These are phyloP conservation scores for Plicaturopsis crispa DNA, from an alignment of 768 basidiomycete genomes.

Conservation along the genomic window DNA sequence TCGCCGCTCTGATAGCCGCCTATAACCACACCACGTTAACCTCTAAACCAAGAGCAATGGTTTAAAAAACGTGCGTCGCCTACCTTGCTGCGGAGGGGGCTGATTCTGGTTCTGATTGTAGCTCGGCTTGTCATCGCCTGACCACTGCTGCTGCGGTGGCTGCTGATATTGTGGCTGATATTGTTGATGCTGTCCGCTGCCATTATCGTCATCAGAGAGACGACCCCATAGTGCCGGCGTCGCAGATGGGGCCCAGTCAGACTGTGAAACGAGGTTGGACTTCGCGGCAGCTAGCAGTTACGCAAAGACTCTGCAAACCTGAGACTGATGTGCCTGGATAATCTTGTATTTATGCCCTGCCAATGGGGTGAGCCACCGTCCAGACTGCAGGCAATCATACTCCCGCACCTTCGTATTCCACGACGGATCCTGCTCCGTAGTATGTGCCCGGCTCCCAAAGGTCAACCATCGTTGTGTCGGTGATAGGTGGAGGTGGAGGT, in stretches of 20 bases:
- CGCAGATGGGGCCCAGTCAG: conserved; percentile 57
- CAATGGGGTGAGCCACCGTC: background rate
- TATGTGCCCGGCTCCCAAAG: conserved; percentile 58
- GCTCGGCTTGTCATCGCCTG: conserved; percentile 10
- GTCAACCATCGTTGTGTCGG: conserved; percentile 27
- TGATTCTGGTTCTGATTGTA: conserved; percentile 13
- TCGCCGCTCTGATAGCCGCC: conserved; percentile 12
- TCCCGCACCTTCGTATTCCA: conserved; percentile 44
- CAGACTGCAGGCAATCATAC: conserved; percentile 4
- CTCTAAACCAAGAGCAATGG: background rate
- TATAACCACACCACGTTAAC: conserved; percentile 1
- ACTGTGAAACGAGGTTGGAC: conserved; percentile 23
- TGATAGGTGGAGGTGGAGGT: background rate
- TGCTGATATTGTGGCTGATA: conserved; percentile 20
- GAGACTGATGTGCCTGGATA: conserved; percentile 64
- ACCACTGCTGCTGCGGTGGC: conserved; percentile 20
- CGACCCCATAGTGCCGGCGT: conserved; percentile 68
- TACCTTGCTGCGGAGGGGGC: conserved; percentile 5
- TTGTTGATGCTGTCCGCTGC: conserved; percentile 13
- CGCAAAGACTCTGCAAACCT: conserved; percentile 29
- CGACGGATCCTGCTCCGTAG: conserved; percentile 47
- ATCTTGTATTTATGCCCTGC: conserved; percentile 57
- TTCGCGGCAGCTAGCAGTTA: background rate
- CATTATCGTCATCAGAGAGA: conserved; percentile 25
- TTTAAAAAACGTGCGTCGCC: background rate